Evolutionary conservation across 768 basidiomycete genomes (phyloP), one percentile per base, ranked within the genome.

Genomic region (Chlorophyllum brunneum): DNA sequence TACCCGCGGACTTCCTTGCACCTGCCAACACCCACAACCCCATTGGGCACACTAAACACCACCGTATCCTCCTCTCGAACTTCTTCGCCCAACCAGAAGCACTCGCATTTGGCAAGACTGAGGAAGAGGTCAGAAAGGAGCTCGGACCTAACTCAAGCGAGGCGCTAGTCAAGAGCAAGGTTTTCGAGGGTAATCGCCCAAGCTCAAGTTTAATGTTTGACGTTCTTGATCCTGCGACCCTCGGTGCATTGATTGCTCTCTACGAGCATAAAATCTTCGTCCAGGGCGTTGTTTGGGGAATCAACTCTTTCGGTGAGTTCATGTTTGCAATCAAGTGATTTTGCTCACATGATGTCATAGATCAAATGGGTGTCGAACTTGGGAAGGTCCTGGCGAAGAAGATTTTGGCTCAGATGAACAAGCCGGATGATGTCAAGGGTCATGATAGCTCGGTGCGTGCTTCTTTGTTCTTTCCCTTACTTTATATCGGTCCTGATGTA

Each of bases 221-320:
- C 20, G 70, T 90, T 58, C 71, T 98, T 63, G 97, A 93, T 1
- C 95, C 97, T 10, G 81, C 85, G 36, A 89, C 85, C 9, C 84
- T 98, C 33, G 97, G 92, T 73, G 86, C 93, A 2, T 74, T 97
- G 49, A 88, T 97, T 64, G 92, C 88, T 13, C 63, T 97, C 58
- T 97, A 95, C 66, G 94, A 98, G 71, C 97, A 99, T 79, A 99
- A 99, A 78, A 97, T 99, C 65, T 98, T 98, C 70, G 88, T 90
- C 0, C 97, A 98, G 67, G 97, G 97, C 65, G 87, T 90, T 39
- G 78, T 98, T 54, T 98, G 94, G 95, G 95, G 95, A 22, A 95
- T 99, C 77, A 98, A 99, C 77, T 94, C 92, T 2, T 98, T 92
- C 67, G 95, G 92, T 92, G 48, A 29, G 80, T 67, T 26, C 31